Percentiles rank a stretch among this genome's conserved stretches.
Conservation (phyloP, 2,329 filamentous ascomycete species). For the Talaromyces sp. region DNA sequence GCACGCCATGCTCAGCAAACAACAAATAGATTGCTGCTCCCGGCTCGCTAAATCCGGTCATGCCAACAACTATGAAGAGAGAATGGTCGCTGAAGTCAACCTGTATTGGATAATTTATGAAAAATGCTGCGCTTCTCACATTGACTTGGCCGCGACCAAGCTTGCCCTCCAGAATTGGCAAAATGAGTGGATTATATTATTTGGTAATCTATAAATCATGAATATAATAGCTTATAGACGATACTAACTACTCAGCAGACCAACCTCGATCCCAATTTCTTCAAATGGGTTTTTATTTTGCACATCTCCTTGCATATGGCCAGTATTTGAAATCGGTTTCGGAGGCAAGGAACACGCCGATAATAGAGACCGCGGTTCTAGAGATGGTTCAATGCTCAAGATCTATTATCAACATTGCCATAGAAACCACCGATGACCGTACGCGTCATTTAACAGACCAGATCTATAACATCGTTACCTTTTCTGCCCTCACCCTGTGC, state of each 20-base stretch:
- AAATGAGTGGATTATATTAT: conserved; percentile 36
- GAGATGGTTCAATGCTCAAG: conserved; percentile 42
- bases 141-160: conserved; percentile 32
- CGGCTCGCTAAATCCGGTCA: conserved; percentile 34
- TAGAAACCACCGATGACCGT: conserved; percentile 41
- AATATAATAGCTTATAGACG: not conserved
- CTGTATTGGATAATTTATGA: conserved; percentile 46
- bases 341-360: conserved; percentile 2
- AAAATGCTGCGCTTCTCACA: conserved; percentile 23
- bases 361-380: conserved; percentile 31
- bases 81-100: conserved; percentile 44
- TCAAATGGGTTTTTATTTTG: conserved; percentile 45
- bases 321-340: conserved; percentile 28
- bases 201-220: conserved; percentile 22
- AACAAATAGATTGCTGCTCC: conserved; percentile 37
- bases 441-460: conserved; percentile 44
- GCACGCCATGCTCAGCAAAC: conserved; percentile 31
- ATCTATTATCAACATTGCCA: conserved; percentile 38
- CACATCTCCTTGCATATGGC: conserved; percentile 40
- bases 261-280: conserved; percentile 44
- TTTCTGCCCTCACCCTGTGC: conserved; percentile 26
- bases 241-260: conserved; percentile 20
- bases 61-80: conserved; percentile 41
- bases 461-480: conserved; percentile 47
- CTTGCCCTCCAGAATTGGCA: conserved; percentile 34